Conservation (phyloP, 768 basidiomycete genomes). For the Collybia nuda region DNA sequence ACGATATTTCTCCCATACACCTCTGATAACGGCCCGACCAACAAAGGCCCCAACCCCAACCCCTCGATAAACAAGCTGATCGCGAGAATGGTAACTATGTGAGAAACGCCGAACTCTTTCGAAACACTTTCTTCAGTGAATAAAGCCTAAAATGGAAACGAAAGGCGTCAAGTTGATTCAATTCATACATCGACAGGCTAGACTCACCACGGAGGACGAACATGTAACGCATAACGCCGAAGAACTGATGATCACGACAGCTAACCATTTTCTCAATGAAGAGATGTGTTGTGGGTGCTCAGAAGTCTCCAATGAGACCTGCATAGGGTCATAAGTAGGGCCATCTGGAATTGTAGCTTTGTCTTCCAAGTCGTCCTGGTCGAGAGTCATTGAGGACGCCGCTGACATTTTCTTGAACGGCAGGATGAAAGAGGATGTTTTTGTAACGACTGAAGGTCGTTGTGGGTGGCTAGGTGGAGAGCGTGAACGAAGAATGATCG, state of each 20-base stretch:
- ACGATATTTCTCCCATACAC: slow-evolving; percentile 66
- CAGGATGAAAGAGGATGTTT: slow-evolving; percentile 4
- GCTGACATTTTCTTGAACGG: slow-evolving; percentile 6
- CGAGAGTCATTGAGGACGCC: slow-evolving; percentile 9
- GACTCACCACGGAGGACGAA: slow-evolving; percentile 55
- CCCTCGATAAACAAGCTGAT: slow-evolving; percentile 63
- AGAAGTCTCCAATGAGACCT: slow-evolving; percentile 36
- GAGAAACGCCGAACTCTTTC: slow-evolving; percentile 43
- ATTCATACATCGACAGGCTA: background rate
- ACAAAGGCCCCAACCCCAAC: slow-evolving; percentile 52
- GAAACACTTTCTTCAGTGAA: slow-evolving; percentile 64
- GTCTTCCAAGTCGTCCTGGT: slow-evolving; percentile 2
- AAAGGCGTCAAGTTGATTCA: background rate
- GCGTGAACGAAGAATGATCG: slow-evolving; percentile 2
- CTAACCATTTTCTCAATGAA: slow-evolving; percentile 44
- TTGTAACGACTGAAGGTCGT: background rate
- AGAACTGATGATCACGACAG: slow-evolving; percentile 43
- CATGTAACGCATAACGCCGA: slow-evolving; percentile 52
- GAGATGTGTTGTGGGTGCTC: slow-evolving; percentile 45
- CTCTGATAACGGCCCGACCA: slow-evolving; percentile 54
- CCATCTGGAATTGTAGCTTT: background rate
- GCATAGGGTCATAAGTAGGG: slow-evolving; percentile 18
- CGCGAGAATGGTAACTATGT: slow-evolving; percentile 48
- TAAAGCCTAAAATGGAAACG: slow-evolving; percentile 39
- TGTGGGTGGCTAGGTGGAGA: no score